phyloP scores from a whole-genome alignment of 2,329 filamentous ascomycete genomes.

The Acrocalymma vagum region DNA sequence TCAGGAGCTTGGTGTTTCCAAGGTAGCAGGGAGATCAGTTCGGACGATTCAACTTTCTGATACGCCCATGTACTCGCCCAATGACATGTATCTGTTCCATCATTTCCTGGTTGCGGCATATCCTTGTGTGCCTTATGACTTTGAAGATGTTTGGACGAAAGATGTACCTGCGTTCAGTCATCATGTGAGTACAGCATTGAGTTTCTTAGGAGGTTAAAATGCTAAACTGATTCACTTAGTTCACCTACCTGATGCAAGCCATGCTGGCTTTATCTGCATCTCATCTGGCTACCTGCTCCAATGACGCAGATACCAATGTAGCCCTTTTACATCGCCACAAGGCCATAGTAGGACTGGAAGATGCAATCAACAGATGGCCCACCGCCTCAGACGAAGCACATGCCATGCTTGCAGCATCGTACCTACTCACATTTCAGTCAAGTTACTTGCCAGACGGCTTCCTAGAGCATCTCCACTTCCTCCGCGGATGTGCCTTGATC shows the following conservation, averaged over 20 bases:
- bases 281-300: conserved; percentile 25
- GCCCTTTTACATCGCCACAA: conserved; percentile 29
- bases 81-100: conserved; percentile 63
- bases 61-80: conserved; percentile 45
- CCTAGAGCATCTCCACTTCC: conserved; percentile 25
- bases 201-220: not conserved
- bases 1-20: conserved; percentile 20
- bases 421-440: conserved; percentile 27
- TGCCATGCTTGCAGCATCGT: conserved; percentile 33
- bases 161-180: conserved; percentile 24
- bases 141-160: conserved; percentile 21
- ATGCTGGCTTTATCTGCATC: conserved; percentile 34
- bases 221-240: conserved; percentile 15
- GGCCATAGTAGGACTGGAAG: conserved; percentile 28
- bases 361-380: conserved; percentile 30
- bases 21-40: conserved; percentile 14
- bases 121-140: conserved; percentile 25
- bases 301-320: conserved; percentile 9
- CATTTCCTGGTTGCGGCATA: conserved; percentile 59
- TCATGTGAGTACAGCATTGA: conserved; percentile 15
- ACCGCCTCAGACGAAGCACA: conserved; percentile 29
- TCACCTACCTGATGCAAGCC: conserved; percentile 32
- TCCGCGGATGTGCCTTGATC: conserved; percentile 27
- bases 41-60: conserved; percentile 23
- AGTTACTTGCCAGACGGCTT: conserved; percentile 27